Evolutionary conservation across 192 early-diverging fungal species (phyloP).

Genomic region (Phlyctochytrium arcticum): DNA sequence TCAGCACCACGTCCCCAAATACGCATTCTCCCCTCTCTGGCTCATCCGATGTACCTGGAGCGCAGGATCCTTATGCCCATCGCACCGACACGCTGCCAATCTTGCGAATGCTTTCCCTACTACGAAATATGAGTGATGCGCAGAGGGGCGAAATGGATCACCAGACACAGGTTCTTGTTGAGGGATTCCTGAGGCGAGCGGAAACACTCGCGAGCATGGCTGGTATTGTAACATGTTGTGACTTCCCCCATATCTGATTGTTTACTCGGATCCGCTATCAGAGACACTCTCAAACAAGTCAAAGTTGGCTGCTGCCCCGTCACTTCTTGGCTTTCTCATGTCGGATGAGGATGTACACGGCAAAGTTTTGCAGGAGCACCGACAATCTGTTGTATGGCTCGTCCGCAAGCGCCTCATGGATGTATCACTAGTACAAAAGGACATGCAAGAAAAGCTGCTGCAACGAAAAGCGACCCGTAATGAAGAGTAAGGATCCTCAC

Average conservation of each 20-base stretch:
- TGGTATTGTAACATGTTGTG: too few species aligned
- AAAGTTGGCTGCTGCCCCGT: background rate
- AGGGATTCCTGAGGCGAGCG: constrained; percentile 1
- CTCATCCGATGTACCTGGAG: background rate
- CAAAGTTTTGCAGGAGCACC: constrained; percentile 27
- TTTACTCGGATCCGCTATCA: too few species aligned
- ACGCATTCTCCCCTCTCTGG: too few species aligned
- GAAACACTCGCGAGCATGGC: too few species aligned
- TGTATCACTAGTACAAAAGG: constrained; percentile 24
- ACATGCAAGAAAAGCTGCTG: constrained; percentile 32
- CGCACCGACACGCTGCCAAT: background rate
- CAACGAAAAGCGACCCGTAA: constrained; percentile 9
- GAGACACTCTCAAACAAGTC: background rate
- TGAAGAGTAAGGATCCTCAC: constrained; percentile 2
- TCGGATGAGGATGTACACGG: constrained; percentile 1
- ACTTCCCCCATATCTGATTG: too few species aligned
- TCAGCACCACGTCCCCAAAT: background rate
- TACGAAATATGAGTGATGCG: constrained; percentile 5
- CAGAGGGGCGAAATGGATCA: constrained; percentile 21
- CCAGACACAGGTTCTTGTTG: constrained; percentile 7
- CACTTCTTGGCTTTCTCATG: background rate
- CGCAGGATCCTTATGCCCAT: background rate
- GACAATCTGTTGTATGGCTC: constrained; percentile 31
- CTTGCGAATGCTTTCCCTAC: constrained; percentile 10
- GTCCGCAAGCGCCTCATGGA: constrained; percentile 32